Conservation (phyloP, 495 filamentous ascomycete species). For the Tuber umbilicatum region DNA sequence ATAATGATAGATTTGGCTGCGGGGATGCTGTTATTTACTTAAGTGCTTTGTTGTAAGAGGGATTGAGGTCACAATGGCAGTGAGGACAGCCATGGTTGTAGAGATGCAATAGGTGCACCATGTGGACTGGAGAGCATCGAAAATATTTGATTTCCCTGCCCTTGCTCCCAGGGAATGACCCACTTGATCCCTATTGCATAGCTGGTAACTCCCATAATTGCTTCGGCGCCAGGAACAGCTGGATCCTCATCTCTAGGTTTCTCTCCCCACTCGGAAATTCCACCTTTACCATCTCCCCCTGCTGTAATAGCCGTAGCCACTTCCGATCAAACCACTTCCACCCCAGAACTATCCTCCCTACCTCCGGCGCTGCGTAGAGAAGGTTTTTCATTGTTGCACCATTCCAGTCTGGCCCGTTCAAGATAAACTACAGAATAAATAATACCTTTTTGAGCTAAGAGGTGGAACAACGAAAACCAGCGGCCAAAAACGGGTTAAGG, state of each 20-base stretch:
- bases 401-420: conserved; percentile 52
- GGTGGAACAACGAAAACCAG: too few relatives aligned
- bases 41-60: background rate
- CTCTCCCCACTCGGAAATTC: conserved; percentile 39
- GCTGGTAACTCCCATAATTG: conserved; percentile 50
- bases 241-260: conserved; percentile 48
- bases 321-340: conserved; percentile 62
- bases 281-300: conserved; percentile 9
- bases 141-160: background rate
- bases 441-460: too few relatives aligned
- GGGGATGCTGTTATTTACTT: background rate
- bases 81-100: conserved; percentile 16
- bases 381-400: conserved; percentile 47
- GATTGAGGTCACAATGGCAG: conserved; percentile 7
- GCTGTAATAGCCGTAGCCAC: conserved; percentile 45
- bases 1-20: conserved; percentile 4
- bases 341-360: conserved; percentile 54
- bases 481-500: too few relatives aligned
- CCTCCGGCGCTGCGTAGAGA: conserved; percentile 59
- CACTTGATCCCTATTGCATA: conserved; percentile 58
- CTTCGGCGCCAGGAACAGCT: conserved; percentile 55
- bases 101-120: conserved; percentile 14
- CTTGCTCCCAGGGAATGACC: conserved; percentile 5
- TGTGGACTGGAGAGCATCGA: conserved; percentile 23
- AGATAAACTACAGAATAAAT: too few relatives aligned